Evolutionary conservation across 352 stramenopile species (phyloP).

Genomic region (Globisporangium emineosum): DNA sequence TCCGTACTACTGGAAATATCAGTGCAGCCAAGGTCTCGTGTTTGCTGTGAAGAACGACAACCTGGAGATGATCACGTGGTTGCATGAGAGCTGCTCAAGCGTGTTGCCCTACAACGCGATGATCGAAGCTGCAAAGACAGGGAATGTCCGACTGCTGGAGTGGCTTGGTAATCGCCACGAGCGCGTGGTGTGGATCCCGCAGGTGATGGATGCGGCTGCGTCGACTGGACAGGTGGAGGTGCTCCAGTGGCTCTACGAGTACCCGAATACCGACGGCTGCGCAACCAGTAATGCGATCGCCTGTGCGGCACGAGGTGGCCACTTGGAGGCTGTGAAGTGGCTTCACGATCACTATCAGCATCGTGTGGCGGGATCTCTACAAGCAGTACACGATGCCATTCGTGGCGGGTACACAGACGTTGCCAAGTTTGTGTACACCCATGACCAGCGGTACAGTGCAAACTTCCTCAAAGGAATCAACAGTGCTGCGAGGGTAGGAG

Average conservation of each 20-base stretch:
- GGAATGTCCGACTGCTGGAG: not conserved
- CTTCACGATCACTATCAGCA: not conserved
- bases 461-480: no score
- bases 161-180: not conserved
- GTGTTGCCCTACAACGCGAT: not conserved
- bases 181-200: no score
- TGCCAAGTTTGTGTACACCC: not conserved
- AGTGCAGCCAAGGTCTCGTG: not conserved
- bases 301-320: not conserved
- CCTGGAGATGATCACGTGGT: slow-evolving; percentile 4
- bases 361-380: not conserved
- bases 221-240: not conserved
- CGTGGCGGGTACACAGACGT: not conserved
- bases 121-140: not conserved
- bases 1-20: not conserved
- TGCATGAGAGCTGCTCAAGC: not conserved
- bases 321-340: not conserved
- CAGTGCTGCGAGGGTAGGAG: no score
- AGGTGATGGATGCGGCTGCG: not conserved
- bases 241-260: not conserved
- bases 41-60: slow-evolving; percentile 1
- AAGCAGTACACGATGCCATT: not conserved
- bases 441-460: not conserved
- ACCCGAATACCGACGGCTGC: not conserved
- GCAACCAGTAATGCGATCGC: not conserved